Evolutionary conservation across 139 green algal species (phyloP).

Genomic region (Chlorella sp.): DNA sequence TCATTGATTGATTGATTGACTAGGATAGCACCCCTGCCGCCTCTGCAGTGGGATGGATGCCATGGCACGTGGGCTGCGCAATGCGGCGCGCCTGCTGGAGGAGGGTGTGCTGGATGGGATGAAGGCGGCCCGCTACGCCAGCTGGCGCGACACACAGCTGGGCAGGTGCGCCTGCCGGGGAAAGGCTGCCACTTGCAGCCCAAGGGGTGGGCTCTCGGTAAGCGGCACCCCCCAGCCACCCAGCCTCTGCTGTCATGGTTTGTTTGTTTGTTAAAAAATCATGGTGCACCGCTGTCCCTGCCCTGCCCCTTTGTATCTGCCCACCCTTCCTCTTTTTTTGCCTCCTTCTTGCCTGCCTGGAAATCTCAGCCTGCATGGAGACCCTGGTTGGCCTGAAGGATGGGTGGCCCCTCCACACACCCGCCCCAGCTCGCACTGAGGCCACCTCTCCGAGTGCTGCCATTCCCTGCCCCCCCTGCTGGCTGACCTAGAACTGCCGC

Average conservation of each 20-base stretch:
- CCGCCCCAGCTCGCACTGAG: too few relatives aligned
- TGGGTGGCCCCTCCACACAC: too few relatives aligned
- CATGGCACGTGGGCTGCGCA: slow-evolving; percentile 72
- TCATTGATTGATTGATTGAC: too few relatives aligned
- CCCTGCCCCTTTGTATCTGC: too few relatives aligned
- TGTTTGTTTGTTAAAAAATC: neutral
- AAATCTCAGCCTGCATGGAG: too few relatives aligned
- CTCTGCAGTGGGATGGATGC: slow-evolving; percentile 66
- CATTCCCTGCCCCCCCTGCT: too few relatives aligned
- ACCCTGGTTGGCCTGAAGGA: too few relatives aligned
- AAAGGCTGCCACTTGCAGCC: neutral
- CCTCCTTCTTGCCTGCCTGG: too few relatives aligned
- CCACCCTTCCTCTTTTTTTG: neutral
- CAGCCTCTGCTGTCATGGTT: neutral
- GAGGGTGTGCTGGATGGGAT: slow-evolving; percentile 40
- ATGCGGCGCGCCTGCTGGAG: slow-evolving; percentile 62
- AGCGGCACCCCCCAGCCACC: neutral
- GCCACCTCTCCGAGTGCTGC: too few relatives aligned
- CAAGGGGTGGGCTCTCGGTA: neutral
- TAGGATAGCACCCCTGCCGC: too few relatives aligned
- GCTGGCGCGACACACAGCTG: slow-evolving; percentile 18
- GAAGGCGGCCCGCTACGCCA: slow-evolving; percentile 32
- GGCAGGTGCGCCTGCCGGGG: neutral
- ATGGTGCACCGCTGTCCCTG: neutral
- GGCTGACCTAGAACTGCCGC: too few relatives aligned